Evolutionary conservation across 345 rosid species (phyloP).

Genomic region (Camelina laxa): DNA sequence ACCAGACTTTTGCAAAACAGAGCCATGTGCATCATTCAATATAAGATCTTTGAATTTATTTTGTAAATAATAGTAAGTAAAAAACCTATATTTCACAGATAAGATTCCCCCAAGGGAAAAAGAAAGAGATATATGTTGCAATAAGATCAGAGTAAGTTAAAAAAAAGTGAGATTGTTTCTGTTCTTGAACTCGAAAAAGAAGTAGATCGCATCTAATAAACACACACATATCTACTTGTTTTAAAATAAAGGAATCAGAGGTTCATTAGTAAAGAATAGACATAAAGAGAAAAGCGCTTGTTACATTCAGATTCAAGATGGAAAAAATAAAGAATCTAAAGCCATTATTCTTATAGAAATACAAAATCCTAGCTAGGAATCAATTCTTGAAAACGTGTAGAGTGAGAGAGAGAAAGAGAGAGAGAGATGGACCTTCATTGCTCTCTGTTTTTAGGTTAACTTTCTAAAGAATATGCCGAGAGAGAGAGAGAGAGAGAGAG

Average conservation of each 20-base stretch:
- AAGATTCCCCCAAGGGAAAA: not conserved
- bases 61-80: not conserved
- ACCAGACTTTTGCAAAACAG: slow-evolving; percentile 19
- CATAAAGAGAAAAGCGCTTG: not conserved
- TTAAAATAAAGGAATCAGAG: slow-evolving; percentile 10
- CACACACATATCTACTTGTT: not conserved
- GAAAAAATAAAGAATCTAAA: slow-evolving; percentile 40
- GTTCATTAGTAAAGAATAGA: not conserved
- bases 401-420: slow-evolving; percentile 28
- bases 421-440: slow-evolving; percentile 66
- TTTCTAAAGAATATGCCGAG: slow-evolving; percentile 26
- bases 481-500: slow-evolving; percentile 44
- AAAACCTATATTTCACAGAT: not conserved
- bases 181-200: not conserved
- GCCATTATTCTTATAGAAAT: not conserved
- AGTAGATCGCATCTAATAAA: not conserved
- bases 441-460: not conserved
- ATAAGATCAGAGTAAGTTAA: not conserved
- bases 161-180: not conserved
- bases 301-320: slow-evolving; percentile 15
- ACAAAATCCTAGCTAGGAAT: slow-evolving; percentile 31
- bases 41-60: not conserved
- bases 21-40: not conserved
- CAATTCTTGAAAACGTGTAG: slow-evolving; percentile 37
- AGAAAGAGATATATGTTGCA: not conserved